A percentile compares a stretch with the other conserved stretches of the same genome.
These are phyloP conservation scores for Exophiala mesophila DNA, from an alignment of 2,329 filamentous ascomycete genomes.

Conservation along the genomic window DNA sequence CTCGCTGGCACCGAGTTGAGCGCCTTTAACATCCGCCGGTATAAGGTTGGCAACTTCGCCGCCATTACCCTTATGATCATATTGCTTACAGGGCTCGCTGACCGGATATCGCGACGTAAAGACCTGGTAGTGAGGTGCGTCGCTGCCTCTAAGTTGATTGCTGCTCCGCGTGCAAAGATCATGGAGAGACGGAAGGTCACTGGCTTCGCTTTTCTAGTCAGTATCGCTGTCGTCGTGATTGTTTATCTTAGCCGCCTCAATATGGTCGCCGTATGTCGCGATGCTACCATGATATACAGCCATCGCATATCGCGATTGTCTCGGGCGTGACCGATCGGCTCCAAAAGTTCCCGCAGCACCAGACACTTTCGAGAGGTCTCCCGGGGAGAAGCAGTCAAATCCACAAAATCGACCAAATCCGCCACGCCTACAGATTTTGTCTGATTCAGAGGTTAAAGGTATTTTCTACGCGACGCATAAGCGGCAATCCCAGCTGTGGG, in stretches of 20 bases:
- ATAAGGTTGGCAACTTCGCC: no score
- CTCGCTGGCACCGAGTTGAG: no score
- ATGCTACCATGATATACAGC: neutral
- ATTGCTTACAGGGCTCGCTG: no score
- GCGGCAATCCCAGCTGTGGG: neutral
- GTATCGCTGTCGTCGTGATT: neutral
- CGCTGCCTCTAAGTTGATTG: neutral
- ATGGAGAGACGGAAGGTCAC: neutral
- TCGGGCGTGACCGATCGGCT: neutral
- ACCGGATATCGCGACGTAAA: neutral
- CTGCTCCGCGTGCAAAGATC: neutral
- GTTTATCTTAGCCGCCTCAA: neutral
- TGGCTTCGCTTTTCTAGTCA: constrained; percentile 1
- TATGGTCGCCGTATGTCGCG: neutral
- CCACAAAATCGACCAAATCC: constrained; percentile 2
- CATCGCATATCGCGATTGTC: neutral
- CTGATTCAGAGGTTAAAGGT: neutral
- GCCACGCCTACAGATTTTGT: neutral
- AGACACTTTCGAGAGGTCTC: constrained; percentile 1
- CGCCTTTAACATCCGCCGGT: no score
- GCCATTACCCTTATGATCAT: no score
- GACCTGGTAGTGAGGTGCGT: neutral
- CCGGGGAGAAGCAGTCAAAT: neutral
- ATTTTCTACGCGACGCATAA: neutral
- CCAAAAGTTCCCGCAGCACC: neutral